Base-by-base conservation (phyloP, 345 rosid species). In the Gossypium herbaceum region DNA sequence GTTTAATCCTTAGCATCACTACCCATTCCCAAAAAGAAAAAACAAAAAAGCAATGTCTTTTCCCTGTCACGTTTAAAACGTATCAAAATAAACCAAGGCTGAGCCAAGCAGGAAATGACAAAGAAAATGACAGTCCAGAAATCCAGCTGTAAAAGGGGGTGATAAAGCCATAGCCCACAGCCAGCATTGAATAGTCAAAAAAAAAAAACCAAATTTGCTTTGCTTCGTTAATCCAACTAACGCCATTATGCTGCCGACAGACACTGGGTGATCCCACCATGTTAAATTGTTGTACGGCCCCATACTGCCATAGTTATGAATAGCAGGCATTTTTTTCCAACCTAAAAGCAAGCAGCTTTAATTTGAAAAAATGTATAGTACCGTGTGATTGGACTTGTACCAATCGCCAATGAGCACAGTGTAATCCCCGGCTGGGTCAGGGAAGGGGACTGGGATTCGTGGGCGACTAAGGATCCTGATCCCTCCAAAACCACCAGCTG, bases 401-500 rank as follows among this genome's bases (percentile, higher is more conserved):
- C 92, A 90, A 45, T 90, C 95, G 71, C 95, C 95, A 5, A 90
- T 81, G 25, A 90, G 92, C 44, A 90, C 24, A 16, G 92, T 88
- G 85, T 78, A 88, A 69, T 90, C 95, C 1, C 86, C 90, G 1
- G 82, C 84, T 1, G 95, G 95, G 61, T 85, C 88, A 0, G 85
- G 79, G 73, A 88, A 90, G 3, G 95, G 95, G 48, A 90, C 95
- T 0, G 95, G 95, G 64, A 90, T 90, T 68, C 78, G 29, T 0
- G 92, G 91, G 0, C 95, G 84, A 79, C 95, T 90, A 3, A 88
- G 90, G 81, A 90, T 88, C 72, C 88, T 79, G 43, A 90, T 87
- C 27, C 92, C 92, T 2, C 95, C 95, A 22, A 88, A 90, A 24
- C 84, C 95, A 11, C 95, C 95, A 0, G 92, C 95, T 9, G 95